Conservation (phyloP, 2,329 filamentous ascomycete species). For the Geosmithia morbida region DNA sequence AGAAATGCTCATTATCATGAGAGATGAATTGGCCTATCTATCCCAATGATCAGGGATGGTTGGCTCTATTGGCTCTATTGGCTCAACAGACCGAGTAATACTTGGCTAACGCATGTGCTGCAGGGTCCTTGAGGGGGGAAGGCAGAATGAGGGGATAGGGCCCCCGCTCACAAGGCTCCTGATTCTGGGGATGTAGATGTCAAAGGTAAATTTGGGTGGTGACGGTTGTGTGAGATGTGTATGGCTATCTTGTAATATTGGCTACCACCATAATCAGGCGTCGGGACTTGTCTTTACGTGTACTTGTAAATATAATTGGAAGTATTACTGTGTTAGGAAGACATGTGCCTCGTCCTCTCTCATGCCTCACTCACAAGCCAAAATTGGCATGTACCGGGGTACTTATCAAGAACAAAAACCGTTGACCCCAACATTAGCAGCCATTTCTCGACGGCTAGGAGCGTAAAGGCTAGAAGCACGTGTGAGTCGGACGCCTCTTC, state of each 20-base stretch:
- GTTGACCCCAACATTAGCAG: background rate
- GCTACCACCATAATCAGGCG: too few relatives aligned
- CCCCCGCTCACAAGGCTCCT: background rate
- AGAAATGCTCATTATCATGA: background rate
- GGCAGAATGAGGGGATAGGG: background rate
- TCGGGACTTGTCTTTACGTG: too few relatives aligned
- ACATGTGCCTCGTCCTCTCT: background rate
- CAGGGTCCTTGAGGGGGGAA: background rate
- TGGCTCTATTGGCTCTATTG: background rate
- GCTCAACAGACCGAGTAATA: background rate
- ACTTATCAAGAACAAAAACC: background rate
- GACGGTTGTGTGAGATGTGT: too few relatives aligned
- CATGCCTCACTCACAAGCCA: background rate
- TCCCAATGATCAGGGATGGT: background rate
- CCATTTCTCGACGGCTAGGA: background rate
- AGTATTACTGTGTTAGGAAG: too few relatives aligned
- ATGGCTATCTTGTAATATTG: too few relatives aligned
- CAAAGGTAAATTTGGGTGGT: too few relatives aligned
- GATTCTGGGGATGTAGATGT: too few relatives aligned
- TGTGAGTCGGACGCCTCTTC: background rate
- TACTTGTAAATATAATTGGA: too few relatives aligned
- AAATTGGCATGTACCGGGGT: background rate
- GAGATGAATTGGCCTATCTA: background rate
- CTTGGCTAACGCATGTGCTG: background rate
- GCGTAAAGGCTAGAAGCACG: background rate